These are phyloP conservation scores for Chloromonas sp. DNA, from an alignment of 163 green algal species.

Conservation along the genomic window DNA sequence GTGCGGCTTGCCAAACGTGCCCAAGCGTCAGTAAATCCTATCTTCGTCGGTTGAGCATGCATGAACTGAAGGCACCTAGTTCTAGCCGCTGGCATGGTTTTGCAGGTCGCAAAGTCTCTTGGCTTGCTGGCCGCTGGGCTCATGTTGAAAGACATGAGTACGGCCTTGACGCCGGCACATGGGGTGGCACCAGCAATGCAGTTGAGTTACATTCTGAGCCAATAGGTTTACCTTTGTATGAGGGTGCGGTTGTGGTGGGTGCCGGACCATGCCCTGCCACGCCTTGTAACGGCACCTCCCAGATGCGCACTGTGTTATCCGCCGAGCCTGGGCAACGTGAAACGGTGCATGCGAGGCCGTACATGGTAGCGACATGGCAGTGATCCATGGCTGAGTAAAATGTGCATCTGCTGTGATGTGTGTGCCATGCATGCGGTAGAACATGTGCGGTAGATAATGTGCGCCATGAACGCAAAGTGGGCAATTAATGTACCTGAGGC, in stretches of 20 bases:
- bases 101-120: too few relatives aligned
- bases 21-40: background rate
- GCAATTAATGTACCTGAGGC: slow-evolving; percentile 23
- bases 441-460: background rate
- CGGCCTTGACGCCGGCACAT: too few relatives aligned
- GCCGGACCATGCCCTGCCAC: too few relatives aligned
- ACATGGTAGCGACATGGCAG: background rate
- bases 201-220: too few relatives aligned
- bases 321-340: slow-evolving; percentile 24
- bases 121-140: too few relatives aligned
- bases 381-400: background rate
- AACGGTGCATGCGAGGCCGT: too few relatives aligned
- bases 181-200: too few relatives aligned
- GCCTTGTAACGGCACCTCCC: slow-evolving; percentile 3
- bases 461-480: too few relatives aligned
- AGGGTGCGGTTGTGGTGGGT: too few relatives aligned
- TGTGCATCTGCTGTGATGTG: background rate
- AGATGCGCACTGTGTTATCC: slow-evolving; percentile 42
- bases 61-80: background rate
- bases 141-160: too few relatives aligned
- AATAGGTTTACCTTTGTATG: too few relatives aligned
- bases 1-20: background rate
- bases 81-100: background rate
- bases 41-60: background rate
- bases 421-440: background rate